phyloP scores from a whole-genome alignment of 495 filamentous ascomycete genomes.

The Cudoniella acicularis region DNA sequence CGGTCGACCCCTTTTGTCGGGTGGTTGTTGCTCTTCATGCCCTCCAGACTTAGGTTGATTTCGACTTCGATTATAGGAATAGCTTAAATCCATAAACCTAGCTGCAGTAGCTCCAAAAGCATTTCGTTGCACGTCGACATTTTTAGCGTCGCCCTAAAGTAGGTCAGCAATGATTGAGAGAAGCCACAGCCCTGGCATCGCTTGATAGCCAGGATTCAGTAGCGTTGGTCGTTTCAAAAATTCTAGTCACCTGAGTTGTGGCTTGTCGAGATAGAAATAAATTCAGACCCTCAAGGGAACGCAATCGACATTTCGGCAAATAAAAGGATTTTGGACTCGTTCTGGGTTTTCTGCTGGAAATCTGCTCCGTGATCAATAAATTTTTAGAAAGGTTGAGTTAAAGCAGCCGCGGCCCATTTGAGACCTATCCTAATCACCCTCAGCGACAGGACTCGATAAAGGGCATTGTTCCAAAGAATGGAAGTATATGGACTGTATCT shows the following conservation, averaged over 20 bases:
- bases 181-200: neutral
- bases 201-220: neutral
- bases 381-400: too few relatives aligned
- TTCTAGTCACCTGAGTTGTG: neutral
- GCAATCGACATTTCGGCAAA: neutral
- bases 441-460: too few relatives aligned
- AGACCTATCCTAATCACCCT: too few relatives aligned
- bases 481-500: too few relatives aligned
- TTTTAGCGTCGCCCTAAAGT: slow-evolving; percentile 2
- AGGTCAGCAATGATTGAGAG: neutral
- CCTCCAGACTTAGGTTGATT: neutral
- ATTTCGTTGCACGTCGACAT: slow-evolving; percentile 4
- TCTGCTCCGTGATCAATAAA: too few relatives aligned
- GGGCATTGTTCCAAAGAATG: too few relatives aligned
- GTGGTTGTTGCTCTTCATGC: neutral
- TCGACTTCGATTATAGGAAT: neutral
- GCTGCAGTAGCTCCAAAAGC: neutral
- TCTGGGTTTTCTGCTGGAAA: too few relatives aligned
- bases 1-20: neutral
- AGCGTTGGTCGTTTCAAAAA: neutral
- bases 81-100: neutral
- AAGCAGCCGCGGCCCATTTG: too few relatives aligned
- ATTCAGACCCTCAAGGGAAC: neutral
- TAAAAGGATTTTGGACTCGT: too few relatives aligned
- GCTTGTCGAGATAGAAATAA: neutral